These are phyloP conservation scores for Yarrowia alimentaria DNA, from an alignment of 805 yeast genomes.

Conservation along the genomic window DNA sequence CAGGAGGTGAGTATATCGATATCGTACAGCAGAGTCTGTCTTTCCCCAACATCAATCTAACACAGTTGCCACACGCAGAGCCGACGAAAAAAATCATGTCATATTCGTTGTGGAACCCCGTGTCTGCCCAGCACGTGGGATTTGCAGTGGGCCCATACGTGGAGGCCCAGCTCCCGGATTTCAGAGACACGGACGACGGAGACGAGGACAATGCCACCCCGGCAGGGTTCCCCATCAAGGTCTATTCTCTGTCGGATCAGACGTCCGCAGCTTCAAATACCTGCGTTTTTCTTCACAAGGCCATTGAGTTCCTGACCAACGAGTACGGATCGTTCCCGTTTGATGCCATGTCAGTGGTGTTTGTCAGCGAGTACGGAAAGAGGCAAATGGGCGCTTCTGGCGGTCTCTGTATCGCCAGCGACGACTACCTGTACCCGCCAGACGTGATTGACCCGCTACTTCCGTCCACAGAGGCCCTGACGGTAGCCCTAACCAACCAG, in stretches of 20 bases:
- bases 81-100: constrained; percentile 68
- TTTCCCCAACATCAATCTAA: too few species aligned
- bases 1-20: too few species aligned
- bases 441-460: constrained; percentile 76
- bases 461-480: constrained; percentile 61
- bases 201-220: constrained; percentile 40
- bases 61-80: constrained; percentile 70
- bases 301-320: constrained; percentile 76
- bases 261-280: constrained; percentile 62
- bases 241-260: constrained; percentile 63
- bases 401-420: constrained; percentile 64
- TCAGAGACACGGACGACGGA: constrained; percentile 41
- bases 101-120: constrained; percentile 76
- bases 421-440: constrained; percentile 66
- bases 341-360: constrained; percentile 72
- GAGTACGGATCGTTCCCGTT: constrained; percentile 95
- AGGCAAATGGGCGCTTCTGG: constrained; percentile 56
- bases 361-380: constrained; percentile 57
- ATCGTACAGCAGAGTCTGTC: too few species aligned
- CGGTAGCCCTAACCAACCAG: constrained; percentile 75
- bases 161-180: constrained; percentile 53
- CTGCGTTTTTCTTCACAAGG: constrained; percentile 70
- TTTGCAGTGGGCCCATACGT: constrained; percentile 92
- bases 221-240: constrained; percentile 49
- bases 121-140: constrained; percentile 91